Base-by-base conservation (phyloP, 352 stramenopile species). In the Phytophthora fragariae region DNA sequence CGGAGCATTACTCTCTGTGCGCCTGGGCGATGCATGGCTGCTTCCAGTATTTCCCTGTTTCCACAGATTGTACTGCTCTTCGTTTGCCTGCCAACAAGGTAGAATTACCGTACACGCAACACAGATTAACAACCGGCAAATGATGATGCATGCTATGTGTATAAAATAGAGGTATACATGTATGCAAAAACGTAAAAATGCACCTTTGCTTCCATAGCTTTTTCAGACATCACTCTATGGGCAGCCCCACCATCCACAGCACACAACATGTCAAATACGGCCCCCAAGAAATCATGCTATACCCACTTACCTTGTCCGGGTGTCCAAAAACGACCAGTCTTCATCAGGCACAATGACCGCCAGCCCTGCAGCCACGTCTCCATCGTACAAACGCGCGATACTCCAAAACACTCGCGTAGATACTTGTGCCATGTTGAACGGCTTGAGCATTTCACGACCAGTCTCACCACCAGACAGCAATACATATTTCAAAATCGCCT, bases 361-460 rank as follows among this genome's bases (percentile, higher is more conserved):
- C 33, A 97, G 57, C 12, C 88, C 90, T 35, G 62, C 72, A 29
- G 77, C 90, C 11, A 97, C 75, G 62, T 95, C 83, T 27, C 90
- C 90, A 72, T 86, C 70, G 57, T 94, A 95, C 64, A 96, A 73
- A 24, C 84, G 80, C 46, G 87, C 90, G 57, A 97, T 86, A 57
- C 73, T 93, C 90, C 90, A 97, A 79, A 97, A 97, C 15, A 96
- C 88, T 69, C 90, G 80, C 6, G 88, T 88, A 2, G 90, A 97
- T 5, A 81, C 78, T 63, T 97, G 89, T 1, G 90, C 90, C 90
- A 97, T 97, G 68, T 97, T 97, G 64, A 97, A 97, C 8, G 89
- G 89, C 76, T 97, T 97, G 61, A 97, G 85, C 90, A 96, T 96
- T 62, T 97, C 90, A 19, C 77, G 80, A 1, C 88, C 89, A 29